Base-by-base conservation (phyloP, 495 filamentous ascomycete genomes). In the Hyaloscypha finlandica region DNA sequence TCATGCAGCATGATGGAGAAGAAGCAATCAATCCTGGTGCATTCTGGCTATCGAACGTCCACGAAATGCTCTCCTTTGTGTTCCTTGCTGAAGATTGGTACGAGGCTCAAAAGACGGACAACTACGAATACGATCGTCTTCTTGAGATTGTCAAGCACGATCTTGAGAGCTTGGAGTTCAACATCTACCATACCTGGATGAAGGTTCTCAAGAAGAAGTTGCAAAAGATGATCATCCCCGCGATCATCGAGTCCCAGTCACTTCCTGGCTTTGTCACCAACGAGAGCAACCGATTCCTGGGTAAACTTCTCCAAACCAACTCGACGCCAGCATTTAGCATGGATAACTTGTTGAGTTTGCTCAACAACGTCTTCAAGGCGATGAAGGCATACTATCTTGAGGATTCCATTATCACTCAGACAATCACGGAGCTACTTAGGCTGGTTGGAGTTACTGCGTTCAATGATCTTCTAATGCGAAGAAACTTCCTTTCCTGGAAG, bases 131-230 rank as follows among this genome's bases (percentile, higher is more conserved):
- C 71, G 96, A 99, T 79, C 91, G 96, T 68, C 83, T 99, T 37
- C 80, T 99, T 73, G 95, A 99, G 75, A 98, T 99, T 74, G 95
- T 98, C 68, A 99, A 99, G 84, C 95, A 98, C 73, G 95, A 99
- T 72, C 83, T 99, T 59, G 95, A 99, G 81, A 97, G 92, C 77
- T 81, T 99, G 54, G 95, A 99, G 79, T 99, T 99, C 85, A 99
- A 99, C 81, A 98, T 99, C 75, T 99, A 99, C 78, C 96, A 99
- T 79, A 99, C 95, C 12, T 99, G 95, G 95, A 99, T 99, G 95
- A 99, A 99, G 83, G 93, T 97, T 53, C 84, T 99, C 73, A 99
- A 99, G 84, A 97, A 97, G 84, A 97, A 96, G 79, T 84, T 99
- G 57, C 91, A 92, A 72, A 98, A 98, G 84, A 99, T 99, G 95